Evolutionary conservation across 176 grass and related monocot species (phyloP), one percentile per base, ranked within the genome.

Genomic region (Avena insularis): DNA sequence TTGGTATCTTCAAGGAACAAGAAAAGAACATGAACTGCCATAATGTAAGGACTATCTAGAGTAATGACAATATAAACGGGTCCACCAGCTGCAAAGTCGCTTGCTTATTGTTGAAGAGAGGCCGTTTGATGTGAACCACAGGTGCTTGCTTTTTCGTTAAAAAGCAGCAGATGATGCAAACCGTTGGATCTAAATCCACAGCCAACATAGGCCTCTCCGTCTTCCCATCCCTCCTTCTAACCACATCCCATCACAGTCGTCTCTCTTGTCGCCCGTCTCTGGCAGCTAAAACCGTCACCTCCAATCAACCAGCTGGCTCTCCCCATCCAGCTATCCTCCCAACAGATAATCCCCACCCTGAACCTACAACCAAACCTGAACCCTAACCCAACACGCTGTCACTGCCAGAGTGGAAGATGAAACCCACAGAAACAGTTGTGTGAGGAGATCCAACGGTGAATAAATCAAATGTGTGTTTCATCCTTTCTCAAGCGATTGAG

Each of bases 11-110:
- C 38, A 86, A 86, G 1, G 16, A 31, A 83, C 66, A 82, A 54
- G 54, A 82, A 61, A 79, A 75, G 48, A 48, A 89, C 5, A 14
- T 49, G 53, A 48, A 49, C 83, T 50, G 19, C 82, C 57, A 89
- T 79, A 9, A 62, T 50, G 19, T 13, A 53, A 87, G 77, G 38
- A 86, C 6, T 20, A 77, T 31, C 73, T 76, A 80, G 53, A 55
- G 64, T 54, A 75, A 63, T 45, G 21, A 31, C 69, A 19, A 81
- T 73, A 83, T 55, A 50, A 50, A 74, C 15, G n/a, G 20, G n/a
- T 76, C 47, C 46, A 29, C 14, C 47, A 31, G 73, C 73, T 76
- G 73, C 48, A 53, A 27, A 29, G 14, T 76, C 48, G 25, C 14
- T 76, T 76, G 23, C 21, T 53, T 76, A 53, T 75, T 53, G 13